Conservation (phyloP, 352 stramenopile species). For the Globisporangium mamillatum region DNA sequence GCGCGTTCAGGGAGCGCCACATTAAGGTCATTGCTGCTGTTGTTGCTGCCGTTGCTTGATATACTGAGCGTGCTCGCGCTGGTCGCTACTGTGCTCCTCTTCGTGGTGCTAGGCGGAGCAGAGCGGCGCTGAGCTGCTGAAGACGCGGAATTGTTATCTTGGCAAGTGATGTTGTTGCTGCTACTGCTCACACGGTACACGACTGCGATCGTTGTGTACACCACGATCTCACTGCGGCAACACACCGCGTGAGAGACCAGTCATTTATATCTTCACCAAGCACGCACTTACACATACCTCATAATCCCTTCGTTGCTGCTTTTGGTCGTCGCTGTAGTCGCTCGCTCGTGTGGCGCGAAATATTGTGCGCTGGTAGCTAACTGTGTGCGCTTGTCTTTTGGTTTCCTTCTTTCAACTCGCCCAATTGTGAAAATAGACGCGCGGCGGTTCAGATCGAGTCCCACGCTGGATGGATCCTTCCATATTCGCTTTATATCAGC, state of each 20-base stretch:
- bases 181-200: slow-evolving; percentile 20
- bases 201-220: slow-evolving; percentile 36
- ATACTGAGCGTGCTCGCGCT: background rate
- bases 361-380: background rate
- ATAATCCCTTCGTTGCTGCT: background rate
- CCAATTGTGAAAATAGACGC: background rate
- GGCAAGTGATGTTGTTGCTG: background rate
- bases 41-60: background rate
- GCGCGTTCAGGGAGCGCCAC: background rate
- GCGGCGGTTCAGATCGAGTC: background rate
- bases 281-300: background rate
- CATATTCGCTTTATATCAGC: background rate
- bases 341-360: background rate
- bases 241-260: background rate
- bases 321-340: background rate
- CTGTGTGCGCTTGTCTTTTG: background rate
- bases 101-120: background rate
- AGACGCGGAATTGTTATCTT: background rate
- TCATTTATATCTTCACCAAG: background rate
- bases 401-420: background rate
- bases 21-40: background rate
- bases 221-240: slow-evolving; percentile 28
- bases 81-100: background rate
- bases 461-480: background rate
- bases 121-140: background rate